phyloP scores from a whole-genome alignment of 305 asterid species.

The Solanum hybrid region DNA sequence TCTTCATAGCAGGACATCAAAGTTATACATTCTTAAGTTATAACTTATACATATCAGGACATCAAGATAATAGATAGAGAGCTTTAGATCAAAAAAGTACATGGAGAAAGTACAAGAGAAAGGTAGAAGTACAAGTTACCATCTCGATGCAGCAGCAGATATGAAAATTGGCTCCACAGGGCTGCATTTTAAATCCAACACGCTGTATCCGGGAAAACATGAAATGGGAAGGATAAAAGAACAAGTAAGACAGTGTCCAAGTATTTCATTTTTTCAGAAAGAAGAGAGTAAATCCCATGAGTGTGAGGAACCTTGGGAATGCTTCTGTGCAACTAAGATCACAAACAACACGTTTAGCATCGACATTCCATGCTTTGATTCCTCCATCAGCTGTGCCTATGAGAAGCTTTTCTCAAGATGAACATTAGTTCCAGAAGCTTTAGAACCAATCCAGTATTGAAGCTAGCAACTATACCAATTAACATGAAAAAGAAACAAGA shows the following conservation, averaged over 20 bases:
- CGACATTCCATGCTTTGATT: conserved; percentile 96
- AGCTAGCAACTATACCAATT: not conserved
- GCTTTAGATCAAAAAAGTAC: not conserved
- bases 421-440: conserved; percentile 23
- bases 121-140: conserved; percentile 33
- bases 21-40: not conserved
- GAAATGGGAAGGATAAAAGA: conserved; percentile 6
- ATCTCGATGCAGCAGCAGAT: conserved; percentile 88
- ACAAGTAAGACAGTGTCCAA: not conserved
- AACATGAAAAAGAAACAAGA: not conserved
- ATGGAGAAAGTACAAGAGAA: not conserved
- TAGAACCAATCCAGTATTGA: conserved; percentile 9
- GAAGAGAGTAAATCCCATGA: conserved; percentile 9
- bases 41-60: not conserved
- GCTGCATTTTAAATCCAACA: conserved; percentile 95
- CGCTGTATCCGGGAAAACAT: conserved; percentile 41
- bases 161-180: conserved; percentile 97
- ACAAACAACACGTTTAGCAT: conserved; percentile 94
- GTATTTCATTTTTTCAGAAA: not conserved
- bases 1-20: not conserved
- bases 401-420: conserved; percentile 69
- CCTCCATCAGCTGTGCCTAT: conserved; percentile 98
- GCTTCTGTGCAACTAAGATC: conserved; percentile 66
- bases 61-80: not conserved
- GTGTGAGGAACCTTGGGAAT: conserved; percentile 60